Percentiles rank a stretch among this genome's conserved stretches.
phyloP scores from a whole-genome alignment of 352 stramenopile species.

The Globisporangium spinosum region DNA sequence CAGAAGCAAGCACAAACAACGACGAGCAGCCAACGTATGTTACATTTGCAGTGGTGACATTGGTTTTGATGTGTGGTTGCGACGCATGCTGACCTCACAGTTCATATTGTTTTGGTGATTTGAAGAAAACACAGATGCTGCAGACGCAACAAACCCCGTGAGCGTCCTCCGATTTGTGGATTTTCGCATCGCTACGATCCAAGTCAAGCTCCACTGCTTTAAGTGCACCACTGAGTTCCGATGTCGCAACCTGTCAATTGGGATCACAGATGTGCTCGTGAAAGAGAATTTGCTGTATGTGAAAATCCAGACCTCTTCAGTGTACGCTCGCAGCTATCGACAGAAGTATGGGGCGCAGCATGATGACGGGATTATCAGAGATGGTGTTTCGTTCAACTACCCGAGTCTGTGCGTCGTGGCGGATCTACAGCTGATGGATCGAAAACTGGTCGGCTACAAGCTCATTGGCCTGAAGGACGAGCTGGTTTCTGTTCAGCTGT shows the following conservation, averaged over 20 bases:
- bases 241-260: constrained; percentile 41
- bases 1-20: background rate
- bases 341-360: background rate
- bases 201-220: constrained; percentile 33
- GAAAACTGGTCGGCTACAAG: constrained; percentile 38
- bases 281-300: constrained; percentile 45
- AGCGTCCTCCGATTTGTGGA: constrained; percentile 69
- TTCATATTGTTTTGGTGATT: background rate
- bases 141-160: constrained; percentile 32
- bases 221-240: constrained; percentile 29
- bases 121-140: background rate
- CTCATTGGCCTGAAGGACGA: constrained; percentile 28
- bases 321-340: constrained; percentile 17
- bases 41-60: background rate
- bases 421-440: constrained; percentile 25
- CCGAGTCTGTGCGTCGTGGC: constrained; percentile 16
- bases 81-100: background rate
- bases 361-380: background rate
- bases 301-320: constrained; percentile 24
- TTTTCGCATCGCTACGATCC: constrained; percentile 36
- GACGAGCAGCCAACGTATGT: constrained; percentile 1
- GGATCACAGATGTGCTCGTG: constrained; percentile 60
- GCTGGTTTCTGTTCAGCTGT: constrained; percentile 30
- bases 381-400: constrained; percentile 10
- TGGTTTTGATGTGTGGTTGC: background rate